Evolutionary conservation across 2,329 filamentous ascomycete species (phyloP), one percentile per base, ranked within the genome.

Genomic region (Cytospora paraplurivora): DNA sequence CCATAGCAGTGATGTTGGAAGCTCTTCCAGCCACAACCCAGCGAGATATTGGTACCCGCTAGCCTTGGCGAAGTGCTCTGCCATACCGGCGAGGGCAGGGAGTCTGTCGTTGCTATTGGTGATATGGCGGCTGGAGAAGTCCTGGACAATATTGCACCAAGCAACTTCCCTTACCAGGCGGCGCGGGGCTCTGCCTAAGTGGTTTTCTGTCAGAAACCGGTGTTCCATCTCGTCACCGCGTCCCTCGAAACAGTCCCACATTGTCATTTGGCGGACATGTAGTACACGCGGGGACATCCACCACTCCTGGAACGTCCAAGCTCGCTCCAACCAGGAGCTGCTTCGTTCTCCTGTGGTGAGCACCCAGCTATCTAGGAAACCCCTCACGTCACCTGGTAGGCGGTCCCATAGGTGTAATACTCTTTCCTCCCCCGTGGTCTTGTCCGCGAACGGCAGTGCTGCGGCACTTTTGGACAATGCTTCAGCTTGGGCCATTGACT

Each of bases 241-340:
- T 6, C 52, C 52, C 11, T 35, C 8, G 15, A 55, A 19, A 21
- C 52, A 55, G 52, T 55, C 52, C 52, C 52, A 55, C 8, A 55
- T 8, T 35, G 33, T 38, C 32, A 55, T 35, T 0, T 38, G 5
- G 8, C 7, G 15, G 33, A 55, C 27, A 37, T 55, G 52, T 8
- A 55, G 11, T 7, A 55, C n/a, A 4, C 52, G 52, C 7, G 52
- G 52, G 7, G 52, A 55, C 17, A 55, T n/a, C 7, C 37, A 15
- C 52, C 52, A 55, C 34, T 55, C 52, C 52, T 55, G 52, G 8
- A 55, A 33, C 2, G 10, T 8, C 52, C 52, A 55, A 13, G 52
- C 52, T 13, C 52, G 34, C 8, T 13, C n/a, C 1, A 55, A 12
- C 52, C 52, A 55, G 7, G 33, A 8, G 27, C 13, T 13, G 7